Conservation (phyloP, 208 protist species). For the Crithidia brevicula region DNA sequence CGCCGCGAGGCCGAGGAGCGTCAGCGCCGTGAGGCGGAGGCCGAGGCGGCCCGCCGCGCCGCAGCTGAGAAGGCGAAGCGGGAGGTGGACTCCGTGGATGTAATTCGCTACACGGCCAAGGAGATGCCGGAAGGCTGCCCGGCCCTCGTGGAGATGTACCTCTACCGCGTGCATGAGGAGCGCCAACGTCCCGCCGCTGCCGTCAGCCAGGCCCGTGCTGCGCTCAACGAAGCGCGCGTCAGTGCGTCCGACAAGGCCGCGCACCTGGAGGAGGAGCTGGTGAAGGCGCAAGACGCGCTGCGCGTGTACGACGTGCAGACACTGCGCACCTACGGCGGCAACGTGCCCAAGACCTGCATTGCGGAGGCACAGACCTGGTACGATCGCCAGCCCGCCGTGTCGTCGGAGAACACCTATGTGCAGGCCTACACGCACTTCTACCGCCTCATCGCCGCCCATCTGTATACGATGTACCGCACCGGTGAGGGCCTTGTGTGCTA, state of each 20-base stretch:
- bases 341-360: slow-evolving; percentile 54
- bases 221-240: slow-evolving; percentile 56
- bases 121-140: slow-evolving; percentile 38
- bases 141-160: slow-evolving; percentile 34
- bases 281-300: slow-evolving; percentile 18
- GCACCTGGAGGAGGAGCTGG: slow-evolving; percentile 29
- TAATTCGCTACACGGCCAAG: slow-evolving; percentile 29
- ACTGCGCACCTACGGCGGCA: slow-evolving; percentile 35
- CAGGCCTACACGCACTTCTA: slow-evolving; percentile 28
- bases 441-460: slow-evolving; percentile 31
- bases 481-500: slow-evolving; percentile 35
- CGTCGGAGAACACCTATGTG: slow-evolving; percentile 23
- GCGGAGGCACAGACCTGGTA: slow-evolving; percentile 29
- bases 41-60: not conserved
- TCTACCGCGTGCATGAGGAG: slow-evolving; percentile 41
- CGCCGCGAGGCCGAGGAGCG: slow-evolving; percentile 6
- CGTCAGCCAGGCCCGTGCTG: slow-evolving; percentile 39
- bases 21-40: slow-evolving; percentile 4
- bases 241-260: slow-evolving; percentile 19
- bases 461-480: slow-evolving; percentile 24
- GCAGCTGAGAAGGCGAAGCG: slow-evolving; percentile 19
- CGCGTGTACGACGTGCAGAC: slow-evolving; percentile 32
- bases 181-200: slow-evolving; percentile 6
- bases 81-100: slow-evolving; percentile 20
- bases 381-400: slow-evolving; percentile 4